Percentiles rank a stretch among this genome's conserved stretches.
Conservation (phyloP, 1,284 basidiomycete species). For the Moniliophthora roreri region DNA sequence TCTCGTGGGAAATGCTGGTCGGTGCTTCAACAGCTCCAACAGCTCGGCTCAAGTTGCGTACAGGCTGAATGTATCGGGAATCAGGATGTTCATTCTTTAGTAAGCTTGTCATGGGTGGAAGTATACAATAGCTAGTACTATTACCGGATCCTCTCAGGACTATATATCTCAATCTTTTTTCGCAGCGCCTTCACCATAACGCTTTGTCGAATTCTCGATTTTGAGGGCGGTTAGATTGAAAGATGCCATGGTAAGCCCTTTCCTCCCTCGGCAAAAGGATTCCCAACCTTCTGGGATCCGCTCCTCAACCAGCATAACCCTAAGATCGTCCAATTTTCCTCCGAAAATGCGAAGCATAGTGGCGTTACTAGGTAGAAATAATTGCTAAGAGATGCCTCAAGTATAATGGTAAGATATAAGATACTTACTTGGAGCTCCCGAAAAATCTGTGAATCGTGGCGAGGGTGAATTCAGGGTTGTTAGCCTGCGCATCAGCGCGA, state of each 20-base stretch:
- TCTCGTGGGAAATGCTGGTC: too few species aligned
- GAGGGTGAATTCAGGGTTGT: slow-evolving; percentile 56
- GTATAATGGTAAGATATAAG: background rate
- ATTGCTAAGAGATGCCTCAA: background rate
- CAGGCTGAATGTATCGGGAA: too few species aligned
- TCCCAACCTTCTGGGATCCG: slow-evolving; percentile 71
- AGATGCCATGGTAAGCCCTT: slow-evolving; percentile 56
- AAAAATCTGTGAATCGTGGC: slow-evolving; percentile 56
- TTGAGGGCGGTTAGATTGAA: slow-evolving; percentile 58
- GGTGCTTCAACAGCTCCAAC: too few species aligned
- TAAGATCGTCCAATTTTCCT: slow-evolving; percentile 55
- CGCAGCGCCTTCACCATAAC: background rate
- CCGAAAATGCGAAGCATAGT: slow-evolving; percentile 66
- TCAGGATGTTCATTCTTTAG: too few species aligned
- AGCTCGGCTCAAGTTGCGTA: too few species aligned
- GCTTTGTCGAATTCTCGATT: slow-evolving; percentile 42
- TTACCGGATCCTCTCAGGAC: too few species aligned
- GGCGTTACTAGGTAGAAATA: slow-evolving; percentile 39
- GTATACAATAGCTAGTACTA: too few species aligned
- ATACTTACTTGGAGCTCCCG: slow-evolving; percentile 63
- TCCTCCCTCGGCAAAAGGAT: slow-evolving; percentile 47
- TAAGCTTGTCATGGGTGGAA: too few species aligned
- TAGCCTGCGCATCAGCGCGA: slow-evolving; percentile 49
- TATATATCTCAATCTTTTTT: slow-evolving; percentile 9
- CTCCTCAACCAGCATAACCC: slow-evolving; percentile 59